Percentiles rank a stretch among this genome's conserved stretches.
These are phyloP conservation scores for Gamsiella multidivaricata DNA, from an alignment of 192 early-diverging fungal genomes.

Conservation along the genomic window DNA sequence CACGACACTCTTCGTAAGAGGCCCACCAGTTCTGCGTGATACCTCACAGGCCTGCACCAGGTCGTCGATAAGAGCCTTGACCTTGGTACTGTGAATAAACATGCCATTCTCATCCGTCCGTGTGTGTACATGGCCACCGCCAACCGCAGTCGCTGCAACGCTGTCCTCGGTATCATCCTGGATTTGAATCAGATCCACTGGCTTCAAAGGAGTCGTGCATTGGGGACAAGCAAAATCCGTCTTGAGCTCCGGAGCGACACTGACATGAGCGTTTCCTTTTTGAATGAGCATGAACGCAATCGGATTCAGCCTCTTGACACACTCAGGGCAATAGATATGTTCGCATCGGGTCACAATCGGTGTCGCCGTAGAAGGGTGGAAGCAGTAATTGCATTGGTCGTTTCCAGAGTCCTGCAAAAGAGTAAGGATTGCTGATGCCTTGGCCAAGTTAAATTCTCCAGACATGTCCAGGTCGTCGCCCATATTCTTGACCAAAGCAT, in stretches of 20 bases:
- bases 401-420: constrained; percentile 50
- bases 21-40: constrained; percentile 8
- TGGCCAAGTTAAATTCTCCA: constrained; percentile 39
- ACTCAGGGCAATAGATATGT: constrained; percentile 55
- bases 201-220: constrained; percentile 42
- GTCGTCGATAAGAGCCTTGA: constrained; percentile 61
- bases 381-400: constrained; percentile 53
- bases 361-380: constrained; percentile 21
- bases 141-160: constrained; percentile 16
- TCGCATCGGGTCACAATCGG: constrained; percentile 52
- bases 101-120: constrained; percentile 38
- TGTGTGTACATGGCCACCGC: constrained; percentile 22
- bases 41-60: constrained; percentile 37
- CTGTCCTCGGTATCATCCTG: constrained; percentile 59
- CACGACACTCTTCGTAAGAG: constrained; percentile 80
- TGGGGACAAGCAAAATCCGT: constrained; percentile 57
- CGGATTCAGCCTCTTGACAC: constrained; percentile 42
- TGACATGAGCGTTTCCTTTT: constrained; percentile 35
- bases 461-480: constrained; percentile 47
- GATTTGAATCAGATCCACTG: constrained; percentile 59
- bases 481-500: constrained; percentile 46
- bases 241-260: constrained; percentile 41
- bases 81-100: constrained; percentile 60
- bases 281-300: constrained; percentile 40
- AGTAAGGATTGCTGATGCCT: constrained; percentile 33